These are phyloP conservation scores for Sporothrix phasma DNA, from an alignment of 2,329 filamentous ascomycete genomes.

Conservation along the genomic window DNA sequence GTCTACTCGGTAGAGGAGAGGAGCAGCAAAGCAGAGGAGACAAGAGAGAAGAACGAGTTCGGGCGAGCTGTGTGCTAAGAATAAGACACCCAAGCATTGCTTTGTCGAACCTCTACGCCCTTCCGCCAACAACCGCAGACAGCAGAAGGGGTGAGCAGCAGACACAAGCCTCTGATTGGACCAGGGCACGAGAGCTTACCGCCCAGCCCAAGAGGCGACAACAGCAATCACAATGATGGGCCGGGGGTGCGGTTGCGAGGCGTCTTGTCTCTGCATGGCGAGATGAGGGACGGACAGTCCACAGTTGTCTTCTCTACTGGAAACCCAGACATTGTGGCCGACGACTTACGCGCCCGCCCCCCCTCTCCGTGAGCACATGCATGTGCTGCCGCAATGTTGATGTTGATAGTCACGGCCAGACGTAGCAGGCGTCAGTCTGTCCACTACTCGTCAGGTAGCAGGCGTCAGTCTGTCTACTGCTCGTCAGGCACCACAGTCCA, in stretches of 20 bases:
- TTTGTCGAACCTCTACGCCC: too few relatives aligned
- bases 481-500: not conserved
- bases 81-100: not conserved
- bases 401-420: not conserved
- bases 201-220: conserved; percentile 10
- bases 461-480: not conserved
- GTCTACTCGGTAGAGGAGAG: too few relatives aligned
- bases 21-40: not conserved
- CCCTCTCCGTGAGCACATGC: not conserved
- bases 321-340: not conserved
- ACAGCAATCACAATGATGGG: conserved; percentile 2
- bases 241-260: not conserved
- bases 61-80: not conserved
- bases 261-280: not conserved
- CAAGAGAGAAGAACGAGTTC: not conserved
- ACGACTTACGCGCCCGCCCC: not conserved
- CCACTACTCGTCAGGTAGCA: not conserved
- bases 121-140: not conserved
- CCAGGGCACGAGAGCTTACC: conserved; percentile 5
- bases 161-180: conserved; percentile 4
- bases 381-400: not conserved
- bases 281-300: not conserved
- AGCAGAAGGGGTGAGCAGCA: not conserved
- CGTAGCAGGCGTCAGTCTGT: too few relatives aligned
- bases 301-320: not conserved